These are phyloP conservation scores for Amanita subjunquillea DNA, from an alignment of 768 basidiomycete genomes.

Conservation along the genomic window DNA sequence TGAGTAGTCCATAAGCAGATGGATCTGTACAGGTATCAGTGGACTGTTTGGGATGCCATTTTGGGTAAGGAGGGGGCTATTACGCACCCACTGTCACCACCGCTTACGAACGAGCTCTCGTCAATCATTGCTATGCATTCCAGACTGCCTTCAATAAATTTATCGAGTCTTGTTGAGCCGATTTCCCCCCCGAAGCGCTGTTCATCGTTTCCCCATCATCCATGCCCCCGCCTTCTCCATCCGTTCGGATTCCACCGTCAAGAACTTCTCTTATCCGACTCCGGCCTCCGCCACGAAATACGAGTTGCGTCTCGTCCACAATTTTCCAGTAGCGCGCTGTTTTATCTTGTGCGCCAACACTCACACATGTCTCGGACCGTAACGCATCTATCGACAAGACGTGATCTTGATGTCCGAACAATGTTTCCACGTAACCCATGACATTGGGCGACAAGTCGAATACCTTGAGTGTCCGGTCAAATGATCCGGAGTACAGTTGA, in stretches of 20 bases:
- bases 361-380: constrained; percentile 75
- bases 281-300: constrained; percentile 91
- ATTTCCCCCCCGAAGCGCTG: constrained; percentile 16
- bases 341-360: constrained; percentile 83
- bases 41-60: not conserved
- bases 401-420: constrained; percentile 94
- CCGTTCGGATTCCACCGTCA: constrained; percentile 65
- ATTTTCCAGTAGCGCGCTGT: constrained; percentile 96
- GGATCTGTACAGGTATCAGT: constrained; percentile 39
- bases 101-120: constrained; percentile 85
- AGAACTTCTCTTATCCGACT: constrained; percentile 72
- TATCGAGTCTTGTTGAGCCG: constrained; percentile 9
- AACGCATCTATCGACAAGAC: constrained; percentile 73
- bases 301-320: constrained; percentile 87
- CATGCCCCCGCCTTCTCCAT: constrained; percentile 39
- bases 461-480: constrained; percentile 84
- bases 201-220: constrained; percentile 18
- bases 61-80: not conserved
- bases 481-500: constrained; percentile 67
- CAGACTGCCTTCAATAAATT: constrained; percentile 82
- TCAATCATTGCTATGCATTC: constrained; percentile 94
- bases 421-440: constrained; percentile 89
- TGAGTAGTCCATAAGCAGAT: constrained; percentile 85
- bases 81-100: constrained; percentile 92
- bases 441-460: constrained; percentile 64